Percentiles rank a stretch among this genome's conserved stretches.
Conservation (phyloP, 805 yeast species). For the Barnettozyma sucrosica region DNA sequence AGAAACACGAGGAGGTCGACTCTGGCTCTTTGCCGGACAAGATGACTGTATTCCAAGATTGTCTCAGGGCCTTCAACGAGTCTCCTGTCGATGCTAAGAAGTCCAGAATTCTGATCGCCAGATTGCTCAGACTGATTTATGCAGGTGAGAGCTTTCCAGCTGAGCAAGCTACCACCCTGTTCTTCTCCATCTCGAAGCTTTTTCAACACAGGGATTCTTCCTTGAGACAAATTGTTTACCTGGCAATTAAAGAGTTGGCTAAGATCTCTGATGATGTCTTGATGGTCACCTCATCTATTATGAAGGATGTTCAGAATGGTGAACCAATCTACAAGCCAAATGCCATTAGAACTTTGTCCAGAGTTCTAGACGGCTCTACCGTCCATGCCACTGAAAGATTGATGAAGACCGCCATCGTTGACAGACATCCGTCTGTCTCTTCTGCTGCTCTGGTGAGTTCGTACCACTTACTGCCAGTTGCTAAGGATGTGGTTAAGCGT, state of each 20-base stretch:
- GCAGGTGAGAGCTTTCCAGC: constrained; percentile 84
- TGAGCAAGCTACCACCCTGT: constrained; percentile 85
- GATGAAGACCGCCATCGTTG: constrained; percentile 89
- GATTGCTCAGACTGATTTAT: constrained; percentile 74
- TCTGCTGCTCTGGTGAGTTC: constrained; percentile 93
- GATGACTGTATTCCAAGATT: constrained; percentile 96
- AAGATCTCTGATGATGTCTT: constrained; percentile 82
- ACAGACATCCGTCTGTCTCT: constrained; percentile 77
- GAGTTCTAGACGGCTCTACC: constrained; percentile 85
- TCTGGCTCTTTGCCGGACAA: constrained; percentile 76
- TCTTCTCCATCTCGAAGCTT: constrained; percentile 88
- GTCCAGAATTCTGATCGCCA: constrained; percentile 77
- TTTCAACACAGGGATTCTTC: constrained; percentile 88
- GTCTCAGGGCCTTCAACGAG: constrained; percentile 87
- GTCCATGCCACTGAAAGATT: constrained; percentile 91
- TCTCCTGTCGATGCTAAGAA: constrained; percentile 83
- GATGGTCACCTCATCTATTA: constrained; percentile 96
- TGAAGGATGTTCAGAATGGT: constrained; percentile 95
- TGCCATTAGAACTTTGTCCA: constrained; percentile 85
- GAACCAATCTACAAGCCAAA: constrained; percentile 84
- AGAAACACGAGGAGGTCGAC: constrained; percentile 74
- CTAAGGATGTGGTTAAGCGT: constrained; percentile 87
- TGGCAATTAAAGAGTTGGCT: constrained; percentile 89
- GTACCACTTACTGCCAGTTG: constrained; percentile 82
- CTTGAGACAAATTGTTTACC: constrained; percentile 86